Evolutionary conservation across 2,329 filamentous ascomycete genomes (phyloP), one percentile per base, ranked within the genome.

Genomic region (Septoria linicola): DNA sequence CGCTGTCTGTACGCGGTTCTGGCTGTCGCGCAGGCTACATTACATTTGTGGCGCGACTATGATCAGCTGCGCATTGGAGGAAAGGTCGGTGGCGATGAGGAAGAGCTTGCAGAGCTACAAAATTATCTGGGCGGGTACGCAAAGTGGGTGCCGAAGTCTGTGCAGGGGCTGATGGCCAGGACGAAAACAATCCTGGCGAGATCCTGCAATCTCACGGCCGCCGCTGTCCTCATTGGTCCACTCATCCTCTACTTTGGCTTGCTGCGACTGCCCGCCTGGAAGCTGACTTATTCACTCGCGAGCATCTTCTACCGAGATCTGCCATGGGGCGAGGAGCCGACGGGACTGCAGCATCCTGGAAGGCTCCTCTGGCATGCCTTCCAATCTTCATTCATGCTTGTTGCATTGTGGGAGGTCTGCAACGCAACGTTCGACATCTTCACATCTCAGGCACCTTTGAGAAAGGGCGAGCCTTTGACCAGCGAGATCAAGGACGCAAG

Each of bases 381-480:
- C 31, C 65, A 80, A 77, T 83, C 88, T 3, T 85, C 87, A 1
- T 76, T 80, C 20, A 67, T 93, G 44, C 73, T 96, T 10, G 75
- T 82, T 11, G 68, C 87, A 16, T 71, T 95, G 25, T 96, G 91
- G 89, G 80, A 89, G 51, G 74, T 85, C 19, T 83, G 84, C 34
- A 95, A 93, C 66, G 73, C 80, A 21, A 81, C 87, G 20, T 96
- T 96, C 67, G 85, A 86, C 4, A 72, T 84, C n/a, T 90, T 89
- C 68, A 81, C 96, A 64, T 82, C 84, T 20, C 85, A 87, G 67
- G 83, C 87, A 61, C 92, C 92, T 0, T 68, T 95, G 47, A 96
- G 95, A 74, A 88, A 88, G 59, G 85, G 80, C n/a, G 81, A 85
- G 63, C 90, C 91, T 3, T 79, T 97, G 49, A 96, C 89, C 0